Conservation (phyloP, 495 filamentous ascomycete genomes). For the Lasiosphaeria hispida region DNA sequence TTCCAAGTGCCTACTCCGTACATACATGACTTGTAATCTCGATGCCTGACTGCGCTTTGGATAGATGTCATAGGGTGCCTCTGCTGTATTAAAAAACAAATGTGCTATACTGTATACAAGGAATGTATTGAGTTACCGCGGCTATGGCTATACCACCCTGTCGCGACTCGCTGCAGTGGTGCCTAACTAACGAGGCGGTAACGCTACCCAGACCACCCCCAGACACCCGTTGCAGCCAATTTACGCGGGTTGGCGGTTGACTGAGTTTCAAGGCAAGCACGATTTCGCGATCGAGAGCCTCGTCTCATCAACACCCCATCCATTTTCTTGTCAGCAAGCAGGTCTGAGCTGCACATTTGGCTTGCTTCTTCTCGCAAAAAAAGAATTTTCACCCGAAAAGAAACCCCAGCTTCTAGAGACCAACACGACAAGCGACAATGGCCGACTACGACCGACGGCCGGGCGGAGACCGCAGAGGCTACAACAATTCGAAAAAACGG, state of each 20-base stretch:
- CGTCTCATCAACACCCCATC: background rate
- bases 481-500: slow-evolving; percentile 64
- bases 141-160: background rate
- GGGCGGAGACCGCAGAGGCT: slow-evolving; percentile 48
- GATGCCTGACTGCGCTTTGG: too few species aligned
- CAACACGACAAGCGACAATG: slow-evolving; percentile 46
- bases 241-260: background rate
- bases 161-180: background rate
- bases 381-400: too few species aligned
- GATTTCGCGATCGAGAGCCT: background rate
- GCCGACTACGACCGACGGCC: slow-evolving; percentile 70
- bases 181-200: slow-evolving; percentile 8
- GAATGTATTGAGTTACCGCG: background rate
- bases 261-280: background rate
- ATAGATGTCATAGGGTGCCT: too few species aligned
- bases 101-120: background rate
- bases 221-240: too few species aligned
- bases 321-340: too few species aligned
- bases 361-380: too few species aligned
- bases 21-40: too few species aligned
- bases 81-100: too few species aligned
- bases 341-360: too few species aligned
- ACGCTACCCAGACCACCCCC: background rate
- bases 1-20: too few species aligned
- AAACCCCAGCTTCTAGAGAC: background rate